These are phyloP conservation scores for Chlorella sp. DNA, from an alignment of 139 green algal species.

Conservation along the genomic window DNA sequence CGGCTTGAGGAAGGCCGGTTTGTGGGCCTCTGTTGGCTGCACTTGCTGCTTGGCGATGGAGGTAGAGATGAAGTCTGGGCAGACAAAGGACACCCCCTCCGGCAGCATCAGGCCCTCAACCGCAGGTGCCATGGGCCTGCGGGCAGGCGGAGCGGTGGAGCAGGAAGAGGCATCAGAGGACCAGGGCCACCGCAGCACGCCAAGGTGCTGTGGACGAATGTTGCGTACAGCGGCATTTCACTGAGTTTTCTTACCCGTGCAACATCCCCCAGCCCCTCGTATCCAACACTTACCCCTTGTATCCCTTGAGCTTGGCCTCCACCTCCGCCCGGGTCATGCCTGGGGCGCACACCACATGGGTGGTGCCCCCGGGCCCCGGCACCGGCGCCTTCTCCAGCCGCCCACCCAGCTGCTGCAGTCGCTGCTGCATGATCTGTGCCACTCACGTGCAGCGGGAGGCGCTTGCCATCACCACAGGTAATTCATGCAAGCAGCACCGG, in stretches of 20 bases:
- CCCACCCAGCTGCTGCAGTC: constrained; percentile 2
- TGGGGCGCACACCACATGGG: background rate
- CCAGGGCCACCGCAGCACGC: no score
- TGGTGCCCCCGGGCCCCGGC: background rate
- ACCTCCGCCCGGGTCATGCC: background rate
- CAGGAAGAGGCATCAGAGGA: no score
- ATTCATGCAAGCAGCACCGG: no score
- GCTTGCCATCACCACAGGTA: no score
- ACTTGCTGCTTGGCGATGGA: background rate
- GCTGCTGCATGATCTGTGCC: background rate
- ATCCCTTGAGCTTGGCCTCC: background rate
- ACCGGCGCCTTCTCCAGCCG: background rate
- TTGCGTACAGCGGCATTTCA: no score
- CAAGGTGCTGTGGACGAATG: background rate
- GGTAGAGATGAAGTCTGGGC: background rate
- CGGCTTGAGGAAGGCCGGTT: background rate
- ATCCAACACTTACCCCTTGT: background rate
- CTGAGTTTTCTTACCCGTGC: no score
- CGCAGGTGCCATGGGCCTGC: background rate
- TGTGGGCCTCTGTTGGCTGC: background rate
- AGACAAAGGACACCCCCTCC: background rate
- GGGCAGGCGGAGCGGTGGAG: background rate
- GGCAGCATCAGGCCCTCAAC: background rate
- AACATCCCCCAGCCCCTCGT: no score
- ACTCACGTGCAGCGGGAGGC: no score